phyloP scores from a whole-genome alignment of 2,329 filamentous ascomycete genomes.

The Fusarium pilosicola region DNA sequence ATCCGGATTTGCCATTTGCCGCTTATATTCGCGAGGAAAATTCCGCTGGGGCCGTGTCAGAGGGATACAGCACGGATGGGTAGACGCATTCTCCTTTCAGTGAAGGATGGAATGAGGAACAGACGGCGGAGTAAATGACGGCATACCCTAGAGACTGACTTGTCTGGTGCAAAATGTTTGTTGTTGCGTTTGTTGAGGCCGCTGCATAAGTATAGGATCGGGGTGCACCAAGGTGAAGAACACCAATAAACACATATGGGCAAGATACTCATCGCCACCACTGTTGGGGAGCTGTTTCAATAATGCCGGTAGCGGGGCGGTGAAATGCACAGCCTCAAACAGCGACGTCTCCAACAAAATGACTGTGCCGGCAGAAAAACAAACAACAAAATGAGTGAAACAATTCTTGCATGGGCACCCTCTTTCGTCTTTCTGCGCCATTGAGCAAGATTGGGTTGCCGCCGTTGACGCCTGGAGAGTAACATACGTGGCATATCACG shows the following conservation, averaged over 20 bases:
- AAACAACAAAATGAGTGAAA: not conserved
- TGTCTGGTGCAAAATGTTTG: not conserved
- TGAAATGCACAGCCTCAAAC: not conserved
- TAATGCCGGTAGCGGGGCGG: not conserved
- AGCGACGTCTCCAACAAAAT: not conserved
- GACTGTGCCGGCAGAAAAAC: not conserved
- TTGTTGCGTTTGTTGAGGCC: not conserved
- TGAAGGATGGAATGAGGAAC: not conserved
- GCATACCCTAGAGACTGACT: not conserved
- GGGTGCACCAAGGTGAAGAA: too few species aligned
- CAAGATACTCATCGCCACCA: too few species aligned
- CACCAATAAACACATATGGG: too few species aligned
- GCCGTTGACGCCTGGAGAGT: not conserved
- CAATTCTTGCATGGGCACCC: not conserved
- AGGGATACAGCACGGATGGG: constrained; percentile 35
- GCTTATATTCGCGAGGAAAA: constrained; percentile 31
- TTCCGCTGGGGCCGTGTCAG: constrained; percentile 41
- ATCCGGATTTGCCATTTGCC: constrained; percentile 29
- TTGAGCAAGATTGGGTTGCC: not conserved
- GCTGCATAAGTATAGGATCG: too few species aligned
- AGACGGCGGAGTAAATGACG: not conserved
- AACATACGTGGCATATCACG: constrained; percentile 12
- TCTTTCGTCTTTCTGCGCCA: not conserved
- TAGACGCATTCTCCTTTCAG: constrained; percentile 43
- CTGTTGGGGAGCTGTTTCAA: not conserved